Evolutionary conservation across 2,329 filamentous ascomycete species (phyloP).

Genomic region (Cordyceps cateniannulata): DNA sequence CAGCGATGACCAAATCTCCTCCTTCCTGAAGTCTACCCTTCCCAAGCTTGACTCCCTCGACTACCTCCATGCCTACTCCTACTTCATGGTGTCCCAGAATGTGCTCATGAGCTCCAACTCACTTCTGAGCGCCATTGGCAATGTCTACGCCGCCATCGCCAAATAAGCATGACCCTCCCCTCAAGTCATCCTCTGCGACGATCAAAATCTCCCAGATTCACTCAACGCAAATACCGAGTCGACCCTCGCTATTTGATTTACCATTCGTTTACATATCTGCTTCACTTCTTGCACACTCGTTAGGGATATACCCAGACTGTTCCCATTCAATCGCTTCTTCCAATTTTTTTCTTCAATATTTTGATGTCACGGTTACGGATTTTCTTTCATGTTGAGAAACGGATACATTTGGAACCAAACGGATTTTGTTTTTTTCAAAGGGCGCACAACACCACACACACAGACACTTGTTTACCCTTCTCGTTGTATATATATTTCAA

Average conservation of each 20-base stretch:
- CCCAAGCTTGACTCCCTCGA: conserved; percentile 40
- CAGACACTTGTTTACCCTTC: conserved; percentile 11
- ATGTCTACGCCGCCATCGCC: conserved; percentile 39
- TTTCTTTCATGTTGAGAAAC: conserved; percentile 5
- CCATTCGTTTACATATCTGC: conserved; percentile 7
- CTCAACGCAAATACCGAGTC: conserved; percentile 5
- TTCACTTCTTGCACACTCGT: conserved; percentile 33
- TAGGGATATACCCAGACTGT: conserved; percentile 25
- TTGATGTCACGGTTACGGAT: conserved; percentile 11
- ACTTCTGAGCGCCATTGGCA: conserved; percentile 40
- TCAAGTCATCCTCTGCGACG: conserved; percentile 16
- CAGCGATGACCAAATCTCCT: conserved; percentile 33
- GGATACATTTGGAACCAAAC: conserved; percentile 9
- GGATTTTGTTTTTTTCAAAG: conserved; percentile 5
- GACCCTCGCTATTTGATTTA: neutral
- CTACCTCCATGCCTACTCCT: conserved; percentile 51
- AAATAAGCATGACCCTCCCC: conserved; percentile 13
- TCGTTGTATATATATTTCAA: conserved; percentile 9
- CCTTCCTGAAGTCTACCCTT: conserved; percentile 45
- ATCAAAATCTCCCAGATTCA: conserved; percentile 2
- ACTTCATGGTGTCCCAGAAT: conserved; percentile 45
- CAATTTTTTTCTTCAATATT: conserved; percentile 13
- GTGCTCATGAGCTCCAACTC: conserved; percentile 34
- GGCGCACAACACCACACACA: conserved; percentile 6
- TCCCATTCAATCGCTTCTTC: conserved; percentile 15